phyloP scores from a whole-genome alignment of 2,329 filamentous ascomycete species.

The Talaromyces amestolkiae region DNA sequence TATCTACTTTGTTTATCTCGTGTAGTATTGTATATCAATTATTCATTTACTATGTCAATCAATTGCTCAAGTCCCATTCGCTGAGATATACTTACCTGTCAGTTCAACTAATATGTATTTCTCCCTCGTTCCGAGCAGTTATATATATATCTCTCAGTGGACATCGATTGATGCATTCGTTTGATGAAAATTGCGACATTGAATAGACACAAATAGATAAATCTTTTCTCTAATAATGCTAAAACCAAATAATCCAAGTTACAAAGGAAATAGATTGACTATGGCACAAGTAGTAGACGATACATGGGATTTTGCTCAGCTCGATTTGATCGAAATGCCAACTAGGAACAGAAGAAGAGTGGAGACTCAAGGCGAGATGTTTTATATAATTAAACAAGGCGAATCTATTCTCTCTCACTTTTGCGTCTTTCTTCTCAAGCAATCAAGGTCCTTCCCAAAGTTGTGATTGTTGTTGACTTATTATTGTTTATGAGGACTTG shows the following conservation, averaged over 20 bases:
- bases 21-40: neutral
- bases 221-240: neutral
- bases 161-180: no score
- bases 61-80: neutral
- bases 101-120: neutral
- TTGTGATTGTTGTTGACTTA: neutral
- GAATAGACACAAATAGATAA: neutral
- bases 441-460: neutral
- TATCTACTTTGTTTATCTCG: neutral
- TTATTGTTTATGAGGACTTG: slow-evolving; percentile 31
- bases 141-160: neutral
- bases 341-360: slow-evolving; percentile 22
- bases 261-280: slow-evolving; percentile 46
- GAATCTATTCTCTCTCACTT: neutral
- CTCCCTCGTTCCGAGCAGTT: neutral
- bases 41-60: neutral
- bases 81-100: neutral
- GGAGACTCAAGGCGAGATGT: slow-evolving; percentile 18
- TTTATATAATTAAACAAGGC: slow-evolving; percentile 6
- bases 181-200: neutral
- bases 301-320: slow-evolving; percentile 38
- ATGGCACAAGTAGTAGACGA: slow-evolving; percentile 42
- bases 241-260: slow-evolving; percentile 21
- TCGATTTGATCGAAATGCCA: slow-evolving; percentile 18
- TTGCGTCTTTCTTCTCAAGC: neutral